Conservation (phyloP, 352 stramenopile species). For the Globisporangium recalcitrans region DNA sequence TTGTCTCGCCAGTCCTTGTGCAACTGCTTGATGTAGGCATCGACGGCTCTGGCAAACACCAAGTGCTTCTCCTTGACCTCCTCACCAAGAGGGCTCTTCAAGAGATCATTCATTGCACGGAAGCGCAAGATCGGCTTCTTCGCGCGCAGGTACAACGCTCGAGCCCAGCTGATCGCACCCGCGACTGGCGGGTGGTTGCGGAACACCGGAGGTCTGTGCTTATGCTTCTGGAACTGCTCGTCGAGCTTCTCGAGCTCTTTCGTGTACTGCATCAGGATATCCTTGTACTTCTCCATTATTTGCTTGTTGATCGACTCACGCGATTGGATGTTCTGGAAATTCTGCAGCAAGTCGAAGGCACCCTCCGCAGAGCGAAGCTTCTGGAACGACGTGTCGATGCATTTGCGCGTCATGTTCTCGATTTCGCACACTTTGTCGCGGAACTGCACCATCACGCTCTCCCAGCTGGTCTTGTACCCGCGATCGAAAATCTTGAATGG, state of each 20-base stretch:
- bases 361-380: conserved; percentile 92
- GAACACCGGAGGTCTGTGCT: conserved; percentile 84
- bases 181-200: conserved; percentile 92
- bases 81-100: conserved; percentile 88
- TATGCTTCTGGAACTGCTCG: conserved; percentile 86
- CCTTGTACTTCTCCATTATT: conserved; percentile 96
- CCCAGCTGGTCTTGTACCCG: conserved; percentile 93
- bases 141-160: conserved; percentile 83
- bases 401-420: conserved; percentile 92
- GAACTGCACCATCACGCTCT: conserved; percentile 93
- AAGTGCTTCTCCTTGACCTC: conserved; percentile 94
- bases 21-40: conserved; percentile 90
- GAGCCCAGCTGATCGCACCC: conserved; percentile 79
- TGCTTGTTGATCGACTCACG: conserved; percentile 95
- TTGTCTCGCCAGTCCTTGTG: conserved; percentile 92
- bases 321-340: conserved; percentile 95
- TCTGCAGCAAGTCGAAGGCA: conserved; percentile 95
- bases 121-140: conserved; percentile 95
- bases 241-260: conserved; percentile 92
- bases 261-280: conserved; percentile 95
- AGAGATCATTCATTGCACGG: conserved; percentile 89
- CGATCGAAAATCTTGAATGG: conserved; percentile 93
- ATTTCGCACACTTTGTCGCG: conserved; percentile 92
- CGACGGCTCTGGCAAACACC: conserved; percentile 88
- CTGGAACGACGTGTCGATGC: conserved; percentile 95